Percentiles rank a stretch among this genome's conserved stretches.
phyloP scores from a whole-genome alignment of 208 protist genomes.

The Herpetomonas samuelpessoai region DNA sequence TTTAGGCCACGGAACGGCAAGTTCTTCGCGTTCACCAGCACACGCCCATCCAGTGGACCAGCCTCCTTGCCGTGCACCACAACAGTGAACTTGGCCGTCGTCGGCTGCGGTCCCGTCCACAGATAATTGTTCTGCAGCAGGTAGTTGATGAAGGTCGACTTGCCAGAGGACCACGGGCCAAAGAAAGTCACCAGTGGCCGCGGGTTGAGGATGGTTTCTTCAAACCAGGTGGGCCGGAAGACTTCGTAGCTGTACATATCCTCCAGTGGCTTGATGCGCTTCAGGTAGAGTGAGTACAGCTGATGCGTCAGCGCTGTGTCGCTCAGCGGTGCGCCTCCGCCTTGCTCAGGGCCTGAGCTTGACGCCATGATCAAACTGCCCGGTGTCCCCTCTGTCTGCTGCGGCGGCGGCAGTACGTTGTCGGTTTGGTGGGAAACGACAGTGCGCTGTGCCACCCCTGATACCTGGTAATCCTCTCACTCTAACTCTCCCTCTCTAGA shows the following conservation, averaged over 20 bases:
- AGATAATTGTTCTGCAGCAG: constrained; percentile 70
- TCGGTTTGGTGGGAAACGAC: too few relatives aligned
- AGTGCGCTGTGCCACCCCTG: too few relatives aligned
- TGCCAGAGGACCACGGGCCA: constrained; percentile 76
- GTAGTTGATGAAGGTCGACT: constrained; percentile 84
- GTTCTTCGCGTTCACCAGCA: constrained; percentile 72
- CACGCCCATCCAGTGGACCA: constrained; percentile 77
- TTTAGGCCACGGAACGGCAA: constrained; percentile 88
- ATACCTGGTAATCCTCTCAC: too few relatives aligned
- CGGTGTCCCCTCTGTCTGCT: too few relatives aligned
- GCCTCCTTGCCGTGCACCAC: constrained; percentile 64
- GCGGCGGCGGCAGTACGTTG: too few relatives aligned
- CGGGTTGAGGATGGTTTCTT: constrained; percentile 59
- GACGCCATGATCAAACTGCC: too few relatives aligned
- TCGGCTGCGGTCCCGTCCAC: constrained; percentile 75
- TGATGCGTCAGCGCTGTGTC: constrained; percentile 35
- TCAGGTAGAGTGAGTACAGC: constrained; percentile 52
- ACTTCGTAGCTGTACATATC: constrained; percentile 66
- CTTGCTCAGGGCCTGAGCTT: constrained; percentile 12
- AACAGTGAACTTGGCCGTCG: constrained; percentile 76
- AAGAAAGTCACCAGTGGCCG: constrained; percentile 71
- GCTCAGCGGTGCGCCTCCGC: constrained; percentile 29
- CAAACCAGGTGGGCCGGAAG: constrained; percentile 57
- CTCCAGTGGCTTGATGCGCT: constrained; percentile 61
- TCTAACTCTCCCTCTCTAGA: too few relatives aligned